Evolutionary conservation across 768 basidiomycete genomes (phyloP).

Genomic region (Gloeopeniophorella convolvens): DNA sequence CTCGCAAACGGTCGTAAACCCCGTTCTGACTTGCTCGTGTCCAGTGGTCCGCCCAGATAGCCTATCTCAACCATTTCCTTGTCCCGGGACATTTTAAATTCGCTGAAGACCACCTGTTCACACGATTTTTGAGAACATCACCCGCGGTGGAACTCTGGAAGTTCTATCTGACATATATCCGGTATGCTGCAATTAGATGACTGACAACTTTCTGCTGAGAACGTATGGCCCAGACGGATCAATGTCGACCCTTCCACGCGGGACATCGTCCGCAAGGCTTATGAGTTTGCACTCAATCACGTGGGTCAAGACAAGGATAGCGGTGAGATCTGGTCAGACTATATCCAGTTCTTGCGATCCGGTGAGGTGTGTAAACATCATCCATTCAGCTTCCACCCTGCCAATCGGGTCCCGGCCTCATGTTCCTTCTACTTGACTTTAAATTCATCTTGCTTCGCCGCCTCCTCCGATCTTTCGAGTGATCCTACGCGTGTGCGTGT

Average conservation of each 20-base stretch:
- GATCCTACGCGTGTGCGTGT: slow-evolving; percentile 17
- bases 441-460: slow-evolving; percentile 17
- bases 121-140: slow-evolving; percentile 74
- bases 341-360: slow-evolving; percentile 80
- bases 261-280: slow-evolving; percentile 78
- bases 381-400: slow-evolving; percentile 10
- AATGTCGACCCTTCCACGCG: slow-evolving; percentile 64
- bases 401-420: slow-evolving; percentile 3
- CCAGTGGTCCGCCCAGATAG: slow-evolving; percentile 78
- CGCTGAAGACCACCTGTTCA: slow-evolving; percentile 80
- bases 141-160: slow-evolving; percentile 89
- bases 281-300: slow-evolving; percentile 86
- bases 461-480: slow-evolving; percentile 12
- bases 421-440: slow-evolving; percentile 18
- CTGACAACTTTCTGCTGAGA: slow-evolving; percentile 6
- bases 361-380: slow-evolving; percentile 52
- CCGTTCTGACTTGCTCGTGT: slow-evolving; percentile 22
- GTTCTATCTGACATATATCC: slow-evolving; percentile 90
- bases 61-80: slow-evolving; percentile 74
- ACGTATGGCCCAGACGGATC: slow-evolving; percentile 44
- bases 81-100: slow-evolving; percentile 58
- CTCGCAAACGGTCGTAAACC: slow-evolving; percentile 24
- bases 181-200: slow-evolving; percentile 30
- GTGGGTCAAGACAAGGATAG: slow-evolving; percentile 91
- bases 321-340: slow-evolving; percentile 90